Evolutionary conservation across 1,284 basidiomycete genomes (phyloP).

Genomic region (Golubevia sp.): DNA sequence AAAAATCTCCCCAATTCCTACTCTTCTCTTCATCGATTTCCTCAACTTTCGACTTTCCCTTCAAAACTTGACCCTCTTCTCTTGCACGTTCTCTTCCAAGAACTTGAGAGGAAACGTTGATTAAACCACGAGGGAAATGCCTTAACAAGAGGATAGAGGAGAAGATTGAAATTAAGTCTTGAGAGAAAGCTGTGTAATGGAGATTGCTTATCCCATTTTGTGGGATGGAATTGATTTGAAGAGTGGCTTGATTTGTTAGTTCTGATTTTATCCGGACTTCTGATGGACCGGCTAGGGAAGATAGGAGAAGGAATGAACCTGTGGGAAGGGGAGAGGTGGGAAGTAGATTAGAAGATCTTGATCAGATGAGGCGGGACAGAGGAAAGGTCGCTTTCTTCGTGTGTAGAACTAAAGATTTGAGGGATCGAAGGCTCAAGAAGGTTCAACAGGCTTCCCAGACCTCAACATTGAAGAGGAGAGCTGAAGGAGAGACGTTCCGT

Average conservation of each 20-base stretch:
- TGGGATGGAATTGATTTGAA: constrained; percentile 40
- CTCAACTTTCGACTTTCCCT: constrained; percentile 6
- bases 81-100: constrained; percentile 15
- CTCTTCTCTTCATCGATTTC: no score
- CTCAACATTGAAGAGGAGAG: no score
- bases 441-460: no score
- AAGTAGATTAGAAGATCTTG: no score
- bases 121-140: constrained; percentile 47
- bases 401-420: no score
- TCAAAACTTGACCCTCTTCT: constrained; percentile 6
- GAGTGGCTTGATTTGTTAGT: constrained; percentile 46
- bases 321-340: no score
- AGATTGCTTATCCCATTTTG: constrained; percentile 38
- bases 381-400: no score
- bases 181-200: constrained; percentile 20
- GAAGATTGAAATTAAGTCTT: constrained; percentile 28
- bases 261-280: constrained; percentile 56
- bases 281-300: constrained; percentile 36
- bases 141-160: constrained; percentile 41
- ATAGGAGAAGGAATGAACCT: constrained; percentile 16
- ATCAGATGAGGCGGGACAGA: no score
- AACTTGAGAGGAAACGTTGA: constrained; percentile 44
- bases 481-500: no score
- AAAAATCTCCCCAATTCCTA: no score
- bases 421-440: no score